These are phyloP conservation scores for Mrakia frigida DNA, from an alignment of 768 basidiomycete species.

Conservation along the genomic window DNA sequence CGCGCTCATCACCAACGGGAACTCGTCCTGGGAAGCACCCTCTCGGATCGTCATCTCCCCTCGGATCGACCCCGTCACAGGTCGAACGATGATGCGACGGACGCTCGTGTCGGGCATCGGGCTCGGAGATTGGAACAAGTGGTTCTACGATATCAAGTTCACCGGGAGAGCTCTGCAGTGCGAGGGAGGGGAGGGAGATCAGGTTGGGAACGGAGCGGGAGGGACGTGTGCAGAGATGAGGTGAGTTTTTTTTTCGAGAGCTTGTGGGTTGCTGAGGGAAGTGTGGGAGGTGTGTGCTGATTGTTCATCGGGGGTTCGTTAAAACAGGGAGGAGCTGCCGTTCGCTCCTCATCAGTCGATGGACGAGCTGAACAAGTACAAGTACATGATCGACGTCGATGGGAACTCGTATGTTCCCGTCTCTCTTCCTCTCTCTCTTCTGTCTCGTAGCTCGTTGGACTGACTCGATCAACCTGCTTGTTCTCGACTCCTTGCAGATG, in stretches of 20 bases:
- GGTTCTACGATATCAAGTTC: constrained; percentile 38
- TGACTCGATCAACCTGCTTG: neutral
- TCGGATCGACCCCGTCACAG: neutral
- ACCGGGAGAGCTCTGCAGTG: constrained; percentile 36
- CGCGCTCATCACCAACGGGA: constrained; percentile 32
- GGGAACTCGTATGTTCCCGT: neutral
- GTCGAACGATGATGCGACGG: neutral
- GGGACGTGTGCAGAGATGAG: constrained; percentile 3
- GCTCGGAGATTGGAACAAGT: neutral
- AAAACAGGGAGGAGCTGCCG: neutral
- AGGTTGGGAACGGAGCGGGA: neutral
- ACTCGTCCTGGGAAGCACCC: neutral
- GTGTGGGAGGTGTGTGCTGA: too few species aligned
- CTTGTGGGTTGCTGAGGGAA: too few species aligned
- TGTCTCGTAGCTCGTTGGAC: neutral
- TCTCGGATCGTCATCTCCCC: constrained; percentile 5
- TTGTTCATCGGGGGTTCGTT: too few species aligned
- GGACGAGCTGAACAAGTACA: constrained; percentile 5
- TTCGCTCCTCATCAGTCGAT: neutral
- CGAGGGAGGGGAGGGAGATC: constrained; percentile 34
- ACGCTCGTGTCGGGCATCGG: neutral
- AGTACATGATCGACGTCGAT: constrained; percentile 12
- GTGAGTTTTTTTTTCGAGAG: neutral
- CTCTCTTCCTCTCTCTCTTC: neutral
- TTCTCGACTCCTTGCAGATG: neutral